Evolutionary conservation across 2,329 filamentous ascomycete genomes (phyloP).

Genomic region (Pseudogymnoascus sp.): DNA sequence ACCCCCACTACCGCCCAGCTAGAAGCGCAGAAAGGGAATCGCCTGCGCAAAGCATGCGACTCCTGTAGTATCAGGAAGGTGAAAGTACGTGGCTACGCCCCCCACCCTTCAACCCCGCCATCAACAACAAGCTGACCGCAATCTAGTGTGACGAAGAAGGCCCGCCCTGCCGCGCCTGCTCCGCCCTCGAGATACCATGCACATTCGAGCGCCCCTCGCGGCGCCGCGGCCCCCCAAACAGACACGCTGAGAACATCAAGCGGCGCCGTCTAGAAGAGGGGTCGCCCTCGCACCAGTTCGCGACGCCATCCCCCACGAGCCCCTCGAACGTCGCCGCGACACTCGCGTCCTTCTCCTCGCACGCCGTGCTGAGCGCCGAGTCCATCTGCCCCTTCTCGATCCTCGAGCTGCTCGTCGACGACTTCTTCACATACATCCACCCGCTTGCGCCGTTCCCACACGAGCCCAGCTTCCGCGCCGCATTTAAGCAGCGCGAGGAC

Average conservation of each 20-base stretch:
- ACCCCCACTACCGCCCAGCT: slow-evolving; percentile 11
- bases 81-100: slow-evolving; percentile 32
- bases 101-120: neutral
- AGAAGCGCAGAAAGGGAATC: slow-evolving; percentile 24
- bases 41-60: slow-evolving; percentile 44
- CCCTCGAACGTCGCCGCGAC: slow-evolving; percentile 25
- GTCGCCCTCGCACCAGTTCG: slow-evolving; percentile 9
- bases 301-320: slow-evolving; percentile 19
- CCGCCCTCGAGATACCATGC: slow-evolving; percentile 57
- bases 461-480: slow-evolving; percentile 65
- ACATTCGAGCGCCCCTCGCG: slow-evolving; percentile 57
- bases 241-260: slow-evolving; percentile 59
- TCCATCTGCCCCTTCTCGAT: slow-evolving; percentile 62
- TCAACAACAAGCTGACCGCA: slow-evolving; percentile 13
- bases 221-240: slow-evolving; percentile 56
- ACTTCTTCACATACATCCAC: slow-evolving; percentile 78
- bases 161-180: slow-evolving; percentile 58
- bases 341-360: slow-evolving; percentile 25
- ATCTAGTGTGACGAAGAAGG: slow-evolving; percentile 54
- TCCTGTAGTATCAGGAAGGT: slow-evolving; percentile 45
- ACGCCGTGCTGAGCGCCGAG: slow-evolving; percentile 50
- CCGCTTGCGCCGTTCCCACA: slow-evolving; percentile 71
- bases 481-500: slow-evolving; percentile 59
- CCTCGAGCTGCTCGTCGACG: slow-evolving; percentile 62
- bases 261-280: slow-evolving; percentile 39